phyloP scores from a whole-genome alignment of 805 yeast genomes.

The Saturnispora sanitii region DNA sequence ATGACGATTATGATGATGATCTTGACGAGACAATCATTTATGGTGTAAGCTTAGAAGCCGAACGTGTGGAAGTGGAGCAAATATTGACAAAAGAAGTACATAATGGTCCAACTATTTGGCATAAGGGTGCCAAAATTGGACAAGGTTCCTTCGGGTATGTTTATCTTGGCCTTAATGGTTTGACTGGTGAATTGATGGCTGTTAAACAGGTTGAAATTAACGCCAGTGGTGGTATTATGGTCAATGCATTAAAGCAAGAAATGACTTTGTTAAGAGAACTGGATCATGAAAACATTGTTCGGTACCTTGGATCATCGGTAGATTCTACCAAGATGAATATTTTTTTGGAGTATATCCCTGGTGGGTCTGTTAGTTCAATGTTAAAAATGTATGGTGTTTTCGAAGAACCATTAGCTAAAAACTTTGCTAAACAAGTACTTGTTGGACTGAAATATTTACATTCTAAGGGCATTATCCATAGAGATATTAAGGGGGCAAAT shows the following conservation, averaged over 20 bases:
- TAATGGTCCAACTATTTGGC: slow-evolving; percentile 73
- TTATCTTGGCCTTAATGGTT: slow-evolving; percentile 80
- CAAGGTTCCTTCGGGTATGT: slow-evolving; percentile 94
- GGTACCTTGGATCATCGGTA: slow-evolving; percentile 80
- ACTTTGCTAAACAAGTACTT: slow-evolving; percentile 44
- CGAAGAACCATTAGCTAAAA: slow-evolving; percentile 49
- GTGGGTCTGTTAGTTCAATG: slow-evolving; percentile 44
- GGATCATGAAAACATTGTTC: slow-evolving; percentile 86
- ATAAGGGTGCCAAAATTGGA: slow-evolving; percentile 87
- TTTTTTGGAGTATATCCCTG: slow-evolving; percentile 46
- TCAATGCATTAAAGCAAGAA: slow-evolving; percentile 75
- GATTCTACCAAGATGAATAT: slow-evolving; percentile 68
- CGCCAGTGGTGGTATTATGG: slow-evolving; percentile 35
- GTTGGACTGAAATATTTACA: slow-evolving; percentile 49
- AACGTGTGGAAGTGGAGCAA: slow-evolving; percentile 17
- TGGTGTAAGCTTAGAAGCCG: slow-evolving; percentile 20
- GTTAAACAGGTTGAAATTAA: slow-evolving; percentile 86
- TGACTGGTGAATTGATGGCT: slow-evolving; percentile 94
- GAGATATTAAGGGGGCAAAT: slow-evolving; percentile 60
- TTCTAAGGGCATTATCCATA: slow-evolving; percentile 47
- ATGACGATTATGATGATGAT: slow-evolving; percentile 26
- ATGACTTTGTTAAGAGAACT: slow-evolving; percentile 67
- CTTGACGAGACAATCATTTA: slow-evolving; percentile 13
- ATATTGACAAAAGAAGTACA: slow-evolving; percentile 31
- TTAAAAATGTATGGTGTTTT: slow-evolving; percentile 49